phyloP scores from a whole-genome alignment of 352 stramenopile species.

The Pythium aristosporum region DNA sequence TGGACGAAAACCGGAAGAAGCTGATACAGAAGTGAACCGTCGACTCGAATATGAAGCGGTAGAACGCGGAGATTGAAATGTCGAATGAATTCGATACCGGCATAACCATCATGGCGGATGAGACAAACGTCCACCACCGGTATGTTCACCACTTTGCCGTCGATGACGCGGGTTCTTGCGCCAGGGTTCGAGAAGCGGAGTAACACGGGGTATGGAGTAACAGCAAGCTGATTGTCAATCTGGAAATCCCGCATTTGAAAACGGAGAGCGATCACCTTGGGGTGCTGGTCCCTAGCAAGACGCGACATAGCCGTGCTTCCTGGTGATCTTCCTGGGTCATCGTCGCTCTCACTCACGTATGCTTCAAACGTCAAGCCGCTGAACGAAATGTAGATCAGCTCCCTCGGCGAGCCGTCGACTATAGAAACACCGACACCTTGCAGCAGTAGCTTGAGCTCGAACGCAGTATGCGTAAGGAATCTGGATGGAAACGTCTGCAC shows the following conservation, averaged over 20 bases:
- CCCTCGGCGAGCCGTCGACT: slow-evolving; percentile 68
- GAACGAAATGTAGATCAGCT: slow-evolving; percentile 79
- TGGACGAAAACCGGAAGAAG: slow-evolving; percentile 66
- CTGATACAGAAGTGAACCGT: slow-evolving; percentile 79
- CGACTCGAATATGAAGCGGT: slow-evolving; percentile 77
- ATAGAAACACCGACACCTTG: slow-evolving; percentile 79
- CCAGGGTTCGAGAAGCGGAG: slow-evolving; percentile 77
- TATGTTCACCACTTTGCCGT: slow-evolving; percentile 51
- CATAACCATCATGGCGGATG: slow-evolving; percentile 86
- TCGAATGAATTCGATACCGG: slow-evolving; percentile 84
- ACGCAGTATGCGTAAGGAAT: slow-evolving; percentile 32
- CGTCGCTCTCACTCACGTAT: slow-evolving; percentile 50
- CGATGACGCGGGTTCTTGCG: slow-evolving; percentile 42
- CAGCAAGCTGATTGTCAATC: slow-evolving; percentile 84
- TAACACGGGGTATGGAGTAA: slow-evolving; percentile 81
- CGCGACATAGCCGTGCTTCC: slow-evolving; percentile 35
- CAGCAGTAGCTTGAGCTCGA: slow-evolving; percentile 55
- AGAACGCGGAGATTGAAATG: slow-evolving; percentile 75
- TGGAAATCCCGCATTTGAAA: slow-evolving; percentile 82
- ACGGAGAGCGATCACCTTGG: slow-evolving; percentile 58
- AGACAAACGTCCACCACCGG: slow-evolving; percentile 74
- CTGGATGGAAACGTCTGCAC: slow-evolving; percentile 20
- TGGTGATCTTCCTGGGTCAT: slow-evolving; percentile 10
- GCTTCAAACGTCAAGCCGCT: slow-evolving; percentile 65
- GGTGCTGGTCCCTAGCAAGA: slow-evolving; percentile 51